Evolutionary conservation across 306 rosid species (phyloP).

Genomic region (Canavalia gladiata): DNA sequence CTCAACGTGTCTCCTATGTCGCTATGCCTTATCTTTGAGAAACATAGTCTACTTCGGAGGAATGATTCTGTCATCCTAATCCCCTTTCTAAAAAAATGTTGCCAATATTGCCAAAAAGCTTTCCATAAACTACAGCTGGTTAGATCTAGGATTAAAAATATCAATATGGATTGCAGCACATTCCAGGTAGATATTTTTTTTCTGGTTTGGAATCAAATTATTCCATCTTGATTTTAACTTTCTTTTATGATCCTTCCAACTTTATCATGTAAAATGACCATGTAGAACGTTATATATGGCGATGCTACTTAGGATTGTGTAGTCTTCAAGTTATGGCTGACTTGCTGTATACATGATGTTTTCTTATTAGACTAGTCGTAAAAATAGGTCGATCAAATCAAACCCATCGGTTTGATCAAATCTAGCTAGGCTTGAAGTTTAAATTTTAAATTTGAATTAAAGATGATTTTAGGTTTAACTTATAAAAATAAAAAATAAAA

Average conservation of each 20-base stretch:
- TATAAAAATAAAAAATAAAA: no score
- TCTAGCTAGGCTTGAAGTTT: no score
- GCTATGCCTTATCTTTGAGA: constrained; percentile 29
- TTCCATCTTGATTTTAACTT: neutral
- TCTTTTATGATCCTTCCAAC: no score
- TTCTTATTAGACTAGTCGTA: no score
- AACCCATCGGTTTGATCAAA: no score
- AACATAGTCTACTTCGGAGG: constrained; percentile 7
- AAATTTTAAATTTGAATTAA: no score
- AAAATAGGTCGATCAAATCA: no score
- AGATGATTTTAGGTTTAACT: no score
- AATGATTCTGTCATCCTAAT: neutral
- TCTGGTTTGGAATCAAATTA: neutral
- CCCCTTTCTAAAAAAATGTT: neutral
- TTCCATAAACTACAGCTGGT: neutral
- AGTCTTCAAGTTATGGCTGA: neutral
- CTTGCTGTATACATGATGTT: neutral
- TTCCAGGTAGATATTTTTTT: neutral
- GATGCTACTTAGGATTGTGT: no score
- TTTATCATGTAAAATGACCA: no score
- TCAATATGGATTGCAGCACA: constrained; percentile 7
- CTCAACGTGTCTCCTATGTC: constrained; percentile 9
- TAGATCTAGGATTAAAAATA: neutral
- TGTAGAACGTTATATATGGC: no score
- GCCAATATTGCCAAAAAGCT: neutral